These are phyloP conservation scores for Diphasiastrum complanatum DNA, from an alignment of 83 land plant species.

Conservation along the genomic window DNA sequence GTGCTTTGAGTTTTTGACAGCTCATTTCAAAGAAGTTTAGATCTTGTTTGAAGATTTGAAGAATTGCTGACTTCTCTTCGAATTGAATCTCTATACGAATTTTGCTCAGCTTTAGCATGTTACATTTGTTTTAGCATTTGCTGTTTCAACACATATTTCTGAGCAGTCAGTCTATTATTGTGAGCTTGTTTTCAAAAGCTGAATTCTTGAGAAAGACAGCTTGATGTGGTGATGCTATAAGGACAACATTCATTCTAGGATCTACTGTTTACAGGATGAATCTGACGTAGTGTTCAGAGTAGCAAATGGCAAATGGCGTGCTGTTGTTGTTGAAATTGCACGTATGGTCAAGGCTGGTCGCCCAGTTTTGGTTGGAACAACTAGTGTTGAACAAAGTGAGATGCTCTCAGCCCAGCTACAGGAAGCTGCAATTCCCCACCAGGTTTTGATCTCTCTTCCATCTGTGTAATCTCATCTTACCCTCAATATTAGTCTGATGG, in stretches of 20 bases:
- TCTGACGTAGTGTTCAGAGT: slow-evolving; percentile 95
- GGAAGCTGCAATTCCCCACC: slow-evolving; percentile 88
- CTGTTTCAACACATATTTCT: background rate
- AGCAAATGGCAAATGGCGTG: slow-evolving; percentile 86
- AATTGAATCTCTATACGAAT: too few species aligned
- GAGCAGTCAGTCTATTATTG: too few species aligned
- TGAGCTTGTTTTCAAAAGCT: too few species aligned
- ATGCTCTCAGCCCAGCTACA: slow-evolving; percentile 61
- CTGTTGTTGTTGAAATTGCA: slow-evolving; percentile 92
- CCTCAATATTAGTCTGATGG: too few species aligned
- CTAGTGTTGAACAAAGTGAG: slow-evolving; percentile 99
- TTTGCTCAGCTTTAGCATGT: too few species aligned
- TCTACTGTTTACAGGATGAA: slow-evolving; percentile 67
- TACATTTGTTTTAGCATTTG: background rate
- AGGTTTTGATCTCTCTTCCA: slow-evolving; percentile 45
- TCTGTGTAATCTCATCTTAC: too few species aligned
- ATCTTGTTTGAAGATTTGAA: too few species aligned
- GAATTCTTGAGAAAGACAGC: too few species aligned
- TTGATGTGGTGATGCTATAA: background rate
- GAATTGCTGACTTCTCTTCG: too few species aligned
- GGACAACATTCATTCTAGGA: background rate
- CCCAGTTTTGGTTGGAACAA: slow-evolving; percentile 96
- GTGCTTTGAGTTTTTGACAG: too few species aligned
- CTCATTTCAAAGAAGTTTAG: too few species aligned
- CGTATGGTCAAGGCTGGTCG: slow-evolving; percentile 93